Evolutionary conservation across 2,329 filamentous ascomycete genomes (phyloP).

Genomic region (Bertia moriformis): DNA sequence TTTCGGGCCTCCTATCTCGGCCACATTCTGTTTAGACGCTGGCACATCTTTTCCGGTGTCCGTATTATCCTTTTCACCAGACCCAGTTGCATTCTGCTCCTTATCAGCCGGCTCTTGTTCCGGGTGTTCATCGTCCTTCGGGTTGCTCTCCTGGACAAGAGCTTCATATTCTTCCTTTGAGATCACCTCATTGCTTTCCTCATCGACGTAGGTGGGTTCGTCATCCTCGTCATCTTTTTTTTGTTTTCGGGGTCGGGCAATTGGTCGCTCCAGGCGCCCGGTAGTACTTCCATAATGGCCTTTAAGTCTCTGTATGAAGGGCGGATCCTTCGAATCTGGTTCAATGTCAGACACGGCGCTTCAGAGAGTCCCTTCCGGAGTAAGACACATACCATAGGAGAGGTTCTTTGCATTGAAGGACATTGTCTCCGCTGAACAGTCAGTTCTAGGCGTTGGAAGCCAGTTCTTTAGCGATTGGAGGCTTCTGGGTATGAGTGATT

Average conservation of each 20-base stretch:
- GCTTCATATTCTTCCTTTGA: slow-evolving; percentile 24
- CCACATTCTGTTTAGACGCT: slow-evolving; percentile 16
- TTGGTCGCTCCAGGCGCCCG: slow-evolving; percentile 18
- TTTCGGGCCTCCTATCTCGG: slow-evolving; percentile 21
- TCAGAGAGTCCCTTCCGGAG: slow-evolving; percentile 2
- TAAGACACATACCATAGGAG: slow-evolving; percentile 18
- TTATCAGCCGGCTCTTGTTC: slow-evolving; percentile 3
- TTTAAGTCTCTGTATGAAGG: slow-evolving; percentile 23
- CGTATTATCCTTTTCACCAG: neutral
- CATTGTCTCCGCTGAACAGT: slow-evolving; percentile 12
- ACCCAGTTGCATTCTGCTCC: neutral
- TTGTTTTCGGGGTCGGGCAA: slow-evolving; percentile 16
- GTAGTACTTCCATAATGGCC: slow-evolving; percentile 17
- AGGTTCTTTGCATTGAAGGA: slow-evolving; percentile 24
- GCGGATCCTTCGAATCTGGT: slow-evolving; percentile 24
- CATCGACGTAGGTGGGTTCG: slow-evolving; percentile 24
- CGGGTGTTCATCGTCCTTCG: slow-evolving; percentile 8
- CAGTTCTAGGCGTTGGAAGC: slow-evolving; percentile 15
- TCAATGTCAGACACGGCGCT: too few relatives aligned
- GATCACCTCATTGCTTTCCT: slow-evolving; percentile 23
- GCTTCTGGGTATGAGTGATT: too few relatives aligned
- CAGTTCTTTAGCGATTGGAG: slow-evolving; percentile 11
- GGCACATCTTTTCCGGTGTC: slow-evolving; percentile 4
- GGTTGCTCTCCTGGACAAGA: too few relatives aligned
- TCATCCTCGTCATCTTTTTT: slow-evolving; percentile 21